Evolutionary conservation across 2,329 filamentous ascomycete species (phyloP).

Genomic region (Trichoderma asperellum): DNA sequence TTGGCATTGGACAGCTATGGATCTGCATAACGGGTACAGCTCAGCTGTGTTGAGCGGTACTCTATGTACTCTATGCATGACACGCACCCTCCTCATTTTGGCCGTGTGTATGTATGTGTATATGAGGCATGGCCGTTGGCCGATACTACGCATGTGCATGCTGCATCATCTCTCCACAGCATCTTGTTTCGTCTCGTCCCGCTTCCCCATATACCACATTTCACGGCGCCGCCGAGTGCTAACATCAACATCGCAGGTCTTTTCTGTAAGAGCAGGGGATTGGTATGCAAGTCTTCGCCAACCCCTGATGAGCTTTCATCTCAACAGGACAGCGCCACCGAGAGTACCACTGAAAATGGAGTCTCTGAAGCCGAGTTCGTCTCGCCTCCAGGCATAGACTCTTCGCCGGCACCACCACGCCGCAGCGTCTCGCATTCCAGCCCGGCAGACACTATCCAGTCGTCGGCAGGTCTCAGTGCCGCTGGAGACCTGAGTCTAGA

Average conservation of each 20-base stretch:
- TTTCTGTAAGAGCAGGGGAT: conserved; percentile 42
- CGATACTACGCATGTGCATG: conserved; percentile 9
- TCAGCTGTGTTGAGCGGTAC: neutral
- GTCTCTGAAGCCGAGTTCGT: conserved; percentile 20
- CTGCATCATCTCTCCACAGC: conserved; percentile 9
- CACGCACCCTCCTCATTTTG: neutral
- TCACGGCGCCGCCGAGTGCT: conserved; percentile 4
- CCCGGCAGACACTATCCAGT: conserved; percentile 26
- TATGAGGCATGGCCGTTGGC: neutral
- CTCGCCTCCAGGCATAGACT: conserved; percentile 14
- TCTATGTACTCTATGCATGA: neutral
- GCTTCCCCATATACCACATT: conserved; percentile 11
- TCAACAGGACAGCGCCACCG: conserved; percentile 14
- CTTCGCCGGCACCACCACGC: conserved; percentile 23
- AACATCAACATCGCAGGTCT: conserved; percentile 35
- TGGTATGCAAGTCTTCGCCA: conserved; percentile 41
- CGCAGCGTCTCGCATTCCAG: conserved; percentile 27
- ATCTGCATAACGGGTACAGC: neutral
- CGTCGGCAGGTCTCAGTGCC: conserved; percentile 21
- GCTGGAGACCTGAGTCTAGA: conserved; percentile 3
- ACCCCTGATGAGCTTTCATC: conserved; percentile 19
- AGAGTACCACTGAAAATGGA: conserved; percentile 23
- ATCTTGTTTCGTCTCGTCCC: neutral
- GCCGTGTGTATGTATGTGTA: neutral
- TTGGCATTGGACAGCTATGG: conserved; percentile 10